Conservation (phyloP, 257 asterid genomes). For the Sherardia arvensis region DNA sequence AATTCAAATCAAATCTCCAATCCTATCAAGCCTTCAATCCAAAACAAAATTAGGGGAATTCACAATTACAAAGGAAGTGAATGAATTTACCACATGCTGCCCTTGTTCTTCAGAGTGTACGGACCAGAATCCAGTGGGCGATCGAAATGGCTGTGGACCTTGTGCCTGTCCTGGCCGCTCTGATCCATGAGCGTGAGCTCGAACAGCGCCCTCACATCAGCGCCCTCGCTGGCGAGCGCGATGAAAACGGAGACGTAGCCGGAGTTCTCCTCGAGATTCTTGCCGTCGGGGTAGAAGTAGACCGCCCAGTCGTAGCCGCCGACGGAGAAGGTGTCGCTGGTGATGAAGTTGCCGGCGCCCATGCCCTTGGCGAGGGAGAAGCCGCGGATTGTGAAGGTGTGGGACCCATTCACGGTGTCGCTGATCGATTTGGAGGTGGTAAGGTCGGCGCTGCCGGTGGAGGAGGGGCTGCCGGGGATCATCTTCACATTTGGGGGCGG, state of each 20-base stretch:
- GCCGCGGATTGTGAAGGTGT: conserved; percentile 64
- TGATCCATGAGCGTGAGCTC: conserved; percentile 78
- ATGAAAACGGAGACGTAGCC: conserved; percentile 67
- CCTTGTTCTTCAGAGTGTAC: conserved; percentile 58
- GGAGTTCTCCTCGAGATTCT: conserved; percentile 66
- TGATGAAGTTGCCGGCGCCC: conserved; percentile 74
- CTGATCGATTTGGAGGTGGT: conserved; percentile 64
- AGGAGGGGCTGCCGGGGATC: background rate
- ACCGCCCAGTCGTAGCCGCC: conserved; percentile 84
- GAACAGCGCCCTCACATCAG: conserved; percentile 82
- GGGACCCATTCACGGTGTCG: conserved; percentile 71
- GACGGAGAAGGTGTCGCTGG: conserved; percentile 65
- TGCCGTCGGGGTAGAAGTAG: conserved; percentile 80
- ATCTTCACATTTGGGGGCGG: background rate
- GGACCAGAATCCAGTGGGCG: conserved; percentile 82
- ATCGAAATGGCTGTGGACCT: conserved; percentile 87
- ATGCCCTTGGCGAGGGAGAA: conserved; percentile 75
- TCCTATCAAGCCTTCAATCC: no score
- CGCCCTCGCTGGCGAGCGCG: conserved; percentile 76
- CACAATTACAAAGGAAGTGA: background rate
- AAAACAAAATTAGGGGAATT: background rate
- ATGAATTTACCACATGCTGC: conserved; percentile 69
- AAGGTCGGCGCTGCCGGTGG: conserved; percentile 8
- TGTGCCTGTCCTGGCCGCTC: conserved; percentile 82
- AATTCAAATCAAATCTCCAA: no score